Evolutionary conservation across 1,284 basidiomycete genomes (phyloP), one percentile per base, ranked within the genome.

Genomic region (Ustilago nuda): DNA sequence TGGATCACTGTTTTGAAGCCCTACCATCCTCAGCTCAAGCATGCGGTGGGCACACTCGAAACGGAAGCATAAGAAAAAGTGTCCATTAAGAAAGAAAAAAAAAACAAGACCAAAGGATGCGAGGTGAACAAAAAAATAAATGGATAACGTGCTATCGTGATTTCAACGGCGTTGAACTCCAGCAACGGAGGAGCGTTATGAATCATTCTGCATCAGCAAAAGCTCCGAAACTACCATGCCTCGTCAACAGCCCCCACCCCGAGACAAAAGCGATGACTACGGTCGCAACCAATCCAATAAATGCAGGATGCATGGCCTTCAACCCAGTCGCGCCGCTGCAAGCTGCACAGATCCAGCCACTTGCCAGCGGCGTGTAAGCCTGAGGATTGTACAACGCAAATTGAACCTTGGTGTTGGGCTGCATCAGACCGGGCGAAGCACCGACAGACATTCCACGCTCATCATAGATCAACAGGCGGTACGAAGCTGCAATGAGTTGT

Each of bases 351-450:
- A 75, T 63, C 79, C 79, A 81, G 9, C 79, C 79, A 74, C 78
- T 71, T 11, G 81, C 69, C 19, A 85, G 56, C 19, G 82, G 79
- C 43, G 84, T 85, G 63, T 85, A 85, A 8, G 75, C 65, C 53
- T 82, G 67, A n/a, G 84, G 84, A 35, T 80, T 83, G 66, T 85
- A 85, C 45, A 85, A 69, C 1, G 84, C 80, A 65, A 85, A 85
- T 30, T 82, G 56, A 2, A 84, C 80, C 65, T 70, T 72, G 50
- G 75, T 79, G 68, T 85, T 85, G 23, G 82, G 78, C 63, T 72
- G 59, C 66, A 85, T 78, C 43, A 70, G 36, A 9, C 84, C 84
- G 12, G 79, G 76, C 4, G 45, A 59, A 8, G 73, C 65, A 30
- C 64, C 76, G 3, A 70, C 77, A 8, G 50, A 50, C 37, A 74